A percentile compares a stretch with the other conserved stretches of the same genome.
Conservation (phyloP, 192 early-diverging fungal species). For the Chytriomyces hyalinus region DNA sequence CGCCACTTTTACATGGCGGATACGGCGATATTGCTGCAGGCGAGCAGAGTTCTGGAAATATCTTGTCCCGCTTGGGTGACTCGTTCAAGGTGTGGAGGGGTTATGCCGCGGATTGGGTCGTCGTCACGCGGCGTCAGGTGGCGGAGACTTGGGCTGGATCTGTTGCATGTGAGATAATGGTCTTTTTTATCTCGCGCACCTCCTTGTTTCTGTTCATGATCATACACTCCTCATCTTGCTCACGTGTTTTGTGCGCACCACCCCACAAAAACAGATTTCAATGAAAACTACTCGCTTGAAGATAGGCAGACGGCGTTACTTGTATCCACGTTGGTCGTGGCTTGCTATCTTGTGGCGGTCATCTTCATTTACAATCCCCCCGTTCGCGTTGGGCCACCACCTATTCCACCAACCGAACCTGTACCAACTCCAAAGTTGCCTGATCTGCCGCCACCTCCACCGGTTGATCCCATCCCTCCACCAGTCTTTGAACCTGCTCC, state of each 20-base stretch:
- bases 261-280: not conserved
- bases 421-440: not conserved
- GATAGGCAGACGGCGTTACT: not conserved
- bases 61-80: no score
- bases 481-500: slow-evolving; percentile 29
- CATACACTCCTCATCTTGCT: not conserved
- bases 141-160: not conserved
- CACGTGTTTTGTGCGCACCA: not conserved
- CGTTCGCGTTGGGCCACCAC: not conserved
- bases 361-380: slow-evolving; percentile 20
- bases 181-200: not conserved
- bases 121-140: not conserved
- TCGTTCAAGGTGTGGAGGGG: no score
- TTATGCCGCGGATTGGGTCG: no score
- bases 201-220: not conserved
- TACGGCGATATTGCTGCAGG: no score
- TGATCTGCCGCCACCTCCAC: slow-evolving; percentile 17
- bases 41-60: no score
- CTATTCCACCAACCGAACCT: not conserved
- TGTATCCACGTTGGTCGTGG: not conserved
- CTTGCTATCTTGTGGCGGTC: not conserved
- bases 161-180: not conserved
- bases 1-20: no score
- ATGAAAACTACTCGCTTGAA: not conserved
- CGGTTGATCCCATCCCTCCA: not conserved